phyloP scores from a whole-genome alignment of 2,329 filamentous ascomycete genomes.

The Septoria petroselini region DNA sequence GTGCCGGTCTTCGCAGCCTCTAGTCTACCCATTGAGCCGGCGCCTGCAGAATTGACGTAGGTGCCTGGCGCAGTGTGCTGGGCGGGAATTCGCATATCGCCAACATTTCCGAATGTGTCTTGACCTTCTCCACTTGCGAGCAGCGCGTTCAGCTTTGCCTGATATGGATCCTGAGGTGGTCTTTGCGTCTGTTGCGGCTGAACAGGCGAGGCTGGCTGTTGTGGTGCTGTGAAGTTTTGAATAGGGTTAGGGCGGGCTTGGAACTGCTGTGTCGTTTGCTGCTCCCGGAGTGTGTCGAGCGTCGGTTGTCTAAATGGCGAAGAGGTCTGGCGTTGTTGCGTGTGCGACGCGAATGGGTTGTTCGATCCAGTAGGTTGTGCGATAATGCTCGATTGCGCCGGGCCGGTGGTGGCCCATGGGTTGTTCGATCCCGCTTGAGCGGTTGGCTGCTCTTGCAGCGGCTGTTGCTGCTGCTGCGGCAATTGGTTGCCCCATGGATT shows the following conservation, averaged over 20 bases:
- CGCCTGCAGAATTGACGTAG: constrained; percentile 92
- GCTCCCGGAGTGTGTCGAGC: constrained; percentile 74
- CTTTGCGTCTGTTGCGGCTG: constrained; percentile 49
- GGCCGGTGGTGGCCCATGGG: constrained; percentile 68
- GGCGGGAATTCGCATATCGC: constrained; percentile 87
- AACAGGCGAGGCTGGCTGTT: constrained; percentile 45
- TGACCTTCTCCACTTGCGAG: constrained; percentile 85
- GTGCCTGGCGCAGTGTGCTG: constrained; percentile 95
- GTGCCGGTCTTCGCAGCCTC: constrained; percentile 67
- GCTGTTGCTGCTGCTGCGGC: constrained; percentile 56
- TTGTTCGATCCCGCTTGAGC: constrained; percentile 85
- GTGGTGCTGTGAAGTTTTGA: constrained; percentile 39
- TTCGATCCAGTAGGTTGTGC: constrained; percentile 92
- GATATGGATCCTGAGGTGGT: constrained; percentile 53
- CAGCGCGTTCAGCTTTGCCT: constrained; percentile 77
- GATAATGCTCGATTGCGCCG: constrained; percentile 62
- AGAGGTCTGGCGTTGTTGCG: constrained; percentile 55
- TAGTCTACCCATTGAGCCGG: constrained; percentile 65
- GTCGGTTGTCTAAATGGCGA: constrained; percentile 62
- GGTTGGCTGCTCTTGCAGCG: constrained; percentile 57
- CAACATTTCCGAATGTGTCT: constrained; percentile 97
- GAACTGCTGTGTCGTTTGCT: constrained; percentile 69
- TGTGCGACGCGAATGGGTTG: constrained; percentile 85
- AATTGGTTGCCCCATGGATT: constrained; percentile 43
- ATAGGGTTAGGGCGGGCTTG: constrained; percentile 51